Evolutionary conservation across 129 eudicot species (phyloP).

Genomic region (Tagetes erecta): DNA sequence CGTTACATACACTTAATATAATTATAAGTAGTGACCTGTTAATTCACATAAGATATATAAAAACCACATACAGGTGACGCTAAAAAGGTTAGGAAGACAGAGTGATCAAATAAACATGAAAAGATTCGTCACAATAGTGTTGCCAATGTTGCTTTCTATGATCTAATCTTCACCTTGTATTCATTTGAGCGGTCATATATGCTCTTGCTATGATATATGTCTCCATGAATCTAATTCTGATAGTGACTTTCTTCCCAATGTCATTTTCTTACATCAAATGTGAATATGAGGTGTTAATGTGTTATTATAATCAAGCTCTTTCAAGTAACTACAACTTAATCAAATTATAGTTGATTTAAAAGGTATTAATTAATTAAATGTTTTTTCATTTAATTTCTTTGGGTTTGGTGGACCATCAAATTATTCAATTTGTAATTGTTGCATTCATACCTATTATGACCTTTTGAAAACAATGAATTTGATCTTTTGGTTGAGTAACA

Average conservation of each 20-base stretch:
- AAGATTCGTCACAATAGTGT: neutral
- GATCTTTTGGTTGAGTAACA: too few relatives aligned
- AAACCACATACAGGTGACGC: neutral
- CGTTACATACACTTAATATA: neutral
- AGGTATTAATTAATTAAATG: neutral
- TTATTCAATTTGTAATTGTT: neutral
- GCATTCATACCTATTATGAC: neutral
- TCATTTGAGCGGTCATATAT: constrained; percentile 2
- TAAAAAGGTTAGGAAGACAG: neutral
- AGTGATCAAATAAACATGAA: constrained; percentile 2
- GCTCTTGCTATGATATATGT: constrained; percentile 14
- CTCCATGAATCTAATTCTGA: constrained; percentile 28
- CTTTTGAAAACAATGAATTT: too few relatives aligned
- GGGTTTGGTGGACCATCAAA: neutral
- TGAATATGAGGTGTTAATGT: neutral
- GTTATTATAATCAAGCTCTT: neutral
- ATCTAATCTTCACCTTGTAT: constrained; percentile 11
- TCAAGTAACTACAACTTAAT: neutral
- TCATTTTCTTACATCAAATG: constrained; percentile 9
- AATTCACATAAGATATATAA: neutral
- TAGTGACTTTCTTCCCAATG: constrained; percentile 12
- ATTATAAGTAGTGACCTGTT: neutral
- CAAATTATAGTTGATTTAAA: neutral
- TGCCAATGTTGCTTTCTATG: constrained; percentile 20
- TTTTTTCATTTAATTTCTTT: neutral